Percentiles rank a stretch among this genome's conserved stretches.
Conservation (phyloP, 1,284 basidiomycete species). For the Fomitiporia mediterranea region DNA sequence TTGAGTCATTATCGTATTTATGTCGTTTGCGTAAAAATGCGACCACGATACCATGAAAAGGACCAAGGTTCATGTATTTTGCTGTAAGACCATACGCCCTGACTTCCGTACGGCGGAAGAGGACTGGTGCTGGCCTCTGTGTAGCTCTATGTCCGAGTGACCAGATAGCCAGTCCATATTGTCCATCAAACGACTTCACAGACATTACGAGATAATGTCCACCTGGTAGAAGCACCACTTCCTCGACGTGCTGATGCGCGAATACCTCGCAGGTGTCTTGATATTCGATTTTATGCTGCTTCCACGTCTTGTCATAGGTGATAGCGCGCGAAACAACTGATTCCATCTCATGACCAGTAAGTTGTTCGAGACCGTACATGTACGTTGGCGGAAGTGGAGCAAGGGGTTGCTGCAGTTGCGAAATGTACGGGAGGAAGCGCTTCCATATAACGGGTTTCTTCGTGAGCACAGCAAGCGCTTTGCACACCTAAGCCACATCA, state of each 20-base stretch:
- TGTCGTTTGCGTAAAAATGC: constrained; percentile 18
- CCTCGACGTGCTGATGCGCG: constrained; percentile 43
- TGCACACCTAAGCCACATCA: constrained; percentile 41
- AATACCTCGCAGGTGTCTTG: neutral
- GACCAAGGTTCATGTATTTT: constrained; percentile 46
- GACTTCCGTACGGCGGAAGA: constrained; percentile 42
- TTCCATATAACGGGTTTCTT: constrained; percentile 69
- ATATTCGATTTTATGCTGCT: constrained; percentile 26
- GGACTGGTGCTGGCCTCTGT: constrained; percentile 43
- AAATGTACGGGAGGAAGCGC: constrained; percentile 40
- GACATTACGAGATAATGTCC: constrained; percentile 66
- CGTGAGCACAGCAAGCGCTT: constrained; percentile 51
- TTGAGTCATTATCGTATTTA: constrained; percentile 27
- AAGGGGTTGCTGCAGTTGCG: constrained; percentile 47
- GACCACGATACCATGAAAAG: constrained; percentile 1
- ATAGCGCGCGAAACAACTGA: constrained; percentile 56
- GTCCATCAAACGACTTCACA: constrained; percentile 39
- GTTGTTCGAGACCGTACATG: constrained; percentile 37
- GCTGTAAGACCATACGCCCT: constrained; percentile 59
- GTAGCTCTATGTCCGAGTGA: constrained; percentile 48
- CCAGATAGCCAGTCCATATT: constrained; percentile 51
- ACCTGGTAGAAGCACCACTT: constrained; percentile 61
- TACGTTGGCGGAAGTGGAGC: constrained; percentile 59
- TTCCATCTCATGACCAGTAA: constrained; percentile 57
- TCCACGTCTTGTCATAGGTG: constrained; percentile 57